Conservation (phyloP, 768 basidiomycete species). For the Phaeolepiota aurea region DNA sequence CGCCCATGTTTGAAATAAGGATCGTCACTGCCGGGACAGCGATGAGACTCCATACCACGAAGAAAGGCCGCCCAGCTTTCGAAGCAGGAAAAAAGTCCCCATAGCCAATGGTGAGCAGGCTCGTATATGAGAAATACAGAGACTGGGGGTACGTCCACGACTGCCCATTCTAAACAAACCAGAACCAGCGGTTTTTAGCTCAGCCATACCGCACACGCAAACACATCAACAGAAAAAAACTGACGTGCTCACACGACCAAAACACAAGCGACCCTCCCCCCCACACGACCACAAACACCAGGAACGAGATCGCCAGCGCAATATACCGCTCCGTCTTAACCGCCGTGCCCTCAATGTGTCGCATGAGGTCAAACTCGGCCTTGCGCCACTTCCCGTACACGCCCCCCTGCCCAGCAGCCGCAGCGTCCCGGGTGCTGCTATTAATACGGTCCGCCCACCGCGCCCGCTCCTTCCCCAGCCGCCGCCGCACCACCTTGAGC, state of each 20-base stretch:
- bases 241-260: slow-evolving; percentile 23
- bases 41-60: slow-evolving; percentile 32
- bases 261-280: slow-evolving; percentile 28
- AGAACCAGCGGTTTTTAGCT: background rate
- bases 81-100: slow-evolving; percentile 29
- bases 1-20: slow-evolving; percentile 39
- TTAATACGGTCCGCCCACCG: slow-evolving; percentile 12
- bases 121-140: slow-evolving; percentile 29
- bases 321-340: slow-evolving; percentile 18
- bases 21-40: slow-evolving; percentile 32
- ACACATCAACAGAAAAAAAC: slow-evolving; percentile 2
- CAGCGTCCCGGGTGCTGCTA: background rate
- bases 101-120: slow-evolving; percentile 32
- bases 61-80: slow-evolving; percentile 28
- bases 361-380: slow-evolving; percentile 31
- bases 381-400: slow-evolving; percentile 16
- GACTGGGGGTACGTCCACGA: slow-evolving; percentile 27
- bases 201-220: background rate
- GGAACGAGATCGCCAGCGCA: slow-evolving; percentile 17
- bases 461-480: slow-evolving; percentile 22
- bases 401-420: background rate
- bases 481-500: slow-evolving; percentile 21
- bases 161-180: slow-evolving; percentile 14
- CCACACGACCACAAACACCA: slow-evolving; percentile 21
- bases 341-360: slow-evolving; percentile 17